A percentile compares a stretch with the other conserved stretches of the same genome.
These are phyloP conservation scores for Articulospora tetracladia DNA, from an alignment of 495 filamentous ascomycete species.

Conservation along the genomic window DNA sequence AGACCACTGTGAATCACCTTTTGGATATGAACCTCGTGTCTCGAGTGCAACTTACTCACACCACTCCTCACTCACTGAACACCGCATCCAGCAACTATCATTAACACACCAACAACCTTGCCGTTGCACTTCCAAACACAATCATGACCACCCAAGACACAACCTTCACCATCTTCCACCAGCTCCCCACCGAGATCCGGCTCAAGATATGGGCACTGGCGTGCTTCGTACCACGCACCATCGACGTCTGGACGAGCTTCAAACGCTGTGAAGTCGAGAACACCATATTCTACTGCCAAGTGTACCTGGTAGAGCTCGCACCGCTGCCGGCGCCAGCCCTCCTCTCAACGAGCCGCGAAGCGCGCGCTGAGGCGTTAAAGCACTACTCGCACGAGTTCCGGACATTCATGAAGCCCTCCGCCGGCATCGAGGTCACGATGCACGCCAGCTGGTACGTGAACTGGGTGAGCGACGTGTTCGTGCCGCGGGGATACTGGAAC, in stretches of 20 bases:
- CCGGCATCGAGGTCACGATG: background rate
- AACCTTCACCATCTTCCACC: slow-evolving; percentile 1
- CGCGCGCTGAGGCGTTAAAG: slow-evolving; percentile 3
- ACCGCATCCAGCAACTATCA: background rate
- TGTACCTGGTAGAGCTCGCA: background rate
- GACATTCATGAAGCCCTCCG: background rate
- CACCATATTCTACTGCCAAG: background rate
- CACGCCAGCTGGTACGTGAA: slow-evolving; percentile 9
- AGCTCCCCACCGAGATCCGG: slow-evolving; percentile 8
- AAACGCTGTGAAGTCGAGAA: background rate
- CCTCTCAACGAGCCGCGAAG: background rate
- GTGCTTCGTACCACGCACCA: slow-evolving; percentile 4
- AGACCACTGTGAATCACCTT: background rate
- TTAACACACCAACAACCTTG: background rate
- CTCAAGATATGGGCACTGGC: slow-evolving; percentile 5
- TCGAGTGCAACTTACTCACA: background rate
- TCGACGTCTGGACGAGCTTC: slow-evolving; percentile 13
- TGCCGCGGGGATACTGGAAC: slow-evolving; percentile 12
- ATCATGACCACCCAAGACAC: background rate
- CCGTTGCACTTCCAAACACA: background rate
- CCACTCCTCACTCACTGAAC: background rate
- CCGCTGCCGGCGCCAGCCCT: background rate
- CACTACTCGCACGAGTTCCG: slow-evolving; percentile 9
- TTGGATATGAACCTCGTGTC: background rate
- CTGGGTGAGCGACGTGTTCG: slow-evolving; percentile 2